A percentile compares a stretch with the other conserved stretches of the same genome.
Evolutionary conservation across 2,329 filamentous ascomycete species (phyloP).

Genomic region (Exophiala mesophila): DNA sequence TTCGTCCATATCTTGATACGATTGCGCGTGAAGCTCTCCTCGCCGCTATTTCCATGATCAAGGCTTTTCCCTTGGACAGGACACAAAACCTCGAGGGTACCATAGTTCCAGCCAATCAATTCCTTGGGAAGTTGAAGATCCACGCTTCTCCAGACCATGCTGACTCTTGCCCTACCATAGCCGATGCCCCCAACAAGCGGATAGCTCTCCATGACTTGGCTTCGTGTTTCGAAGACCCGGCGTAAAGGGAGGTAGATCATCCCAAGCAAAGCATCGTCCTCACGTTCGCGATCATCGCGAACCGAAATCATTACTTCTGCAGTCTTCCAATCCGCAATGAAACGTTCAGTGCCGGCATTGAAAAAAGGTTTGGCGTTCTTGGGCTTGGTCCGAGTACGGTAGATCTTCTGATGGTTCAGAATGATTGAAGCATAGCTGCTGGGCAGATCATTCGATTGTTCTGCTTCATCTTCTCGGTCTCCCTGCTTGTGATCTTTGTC

Average conservation of each 20-base stretch:
- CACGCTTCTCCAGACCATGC: constrained; percentile 68
- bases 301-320: constrained; percentile 65
- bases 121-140: constrained; percentile 56
- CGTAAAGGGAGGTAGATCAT: constrained; percentile 63
- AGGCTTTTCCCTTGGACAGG: constrained; percentile 40
- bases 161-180: constrained; percentile 63
- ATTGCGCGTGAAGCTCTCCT: constrained; percentile 47
- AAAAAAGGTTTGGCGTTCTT: constrained; percentile 75
- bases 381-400: constrained; percentile 68
- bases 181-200: constrained; percentile 69
- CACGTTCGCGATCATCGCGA: constrained; percentile 62
- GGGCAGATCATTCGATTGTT: constrained; percentile 59
- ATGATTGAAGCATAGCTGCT: constrained; percentile 69
- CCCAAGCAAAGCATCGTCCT: constrained; percentile 65
- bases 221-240: constrained; percentile 57
- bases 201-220: constrained; percentile 62
- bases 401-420: constrained; percentile 65
- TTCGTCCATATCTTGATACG: constrained; percentile 58
- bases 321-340: constrained; percentile 63
- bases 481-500: constrained; percentile 44
- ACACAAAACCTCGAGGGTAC: constrained; percentile 61
- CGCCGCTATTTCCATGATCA: constrained; percentile 43
- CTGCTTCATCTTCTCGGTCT: constrained; percentile 41
- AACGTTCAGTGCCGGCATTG: constrained; percentile 70
- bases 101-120: constrained; percentile 65